Percentiles rank a stretch among this genome's conserved stretches.
phyloP scores from a whole-genome alignment of 1,284 basidiomycete genomes.

The Microbotryum lychnidis-dioicae region DNA sequence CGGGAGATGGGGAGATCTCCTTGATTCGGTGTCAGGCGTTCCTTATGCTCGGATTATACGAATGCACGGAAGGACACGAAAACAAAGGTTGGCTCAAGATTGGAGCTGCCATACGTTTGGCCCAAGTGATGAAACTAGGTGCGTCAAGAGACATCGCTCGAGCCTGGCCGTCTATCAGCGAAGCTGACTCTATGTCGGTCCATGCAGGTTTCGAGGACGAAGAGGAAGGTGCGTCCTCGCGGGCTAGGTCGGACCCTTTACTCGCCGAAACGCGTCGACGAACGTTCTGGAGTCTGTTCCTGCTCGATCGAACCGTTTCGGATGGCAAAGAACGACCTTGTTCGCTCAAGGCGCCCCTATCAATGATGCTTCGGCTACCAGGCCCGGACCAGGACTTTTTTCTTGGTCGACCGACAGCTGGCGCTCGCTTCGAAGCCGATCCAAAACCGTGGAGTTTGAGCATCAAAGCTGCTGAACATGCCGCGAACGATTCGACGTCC shows the following conservation, averaged over 20 bases:
- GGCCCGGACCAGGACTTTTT: slow-evolving; percentile 25
- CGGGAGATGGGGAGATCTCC: slow-evolving; percentile 22
- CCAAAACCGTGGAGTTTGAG: slow-evolving; percentile 23
- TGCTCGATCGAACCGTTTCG: slow-evolving; percentile 28
- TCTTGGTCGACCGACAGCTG: slow-evolving; percentile 9
- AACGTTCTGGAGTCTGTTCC: slow-evolving; percentile 31
- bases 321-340: slow-evolving; percentile 32
- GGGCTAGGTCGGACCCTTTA: slow-evolving; percentile 6
- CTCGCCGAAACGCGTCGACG: slow-evolving; percentile 23
- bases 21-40: slow-evolving; percentile 29
- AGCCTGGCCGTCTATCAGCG: too few species aligned
- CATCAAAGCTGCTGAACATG: neutral
- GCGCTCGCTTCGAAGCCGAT: slow-evolving; percentile 25
- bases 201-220: neutral
- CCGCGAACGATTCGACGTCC: slow-evolving; percentile 1
- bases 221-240: neutral
- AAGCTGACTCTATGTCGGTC: too few species aligned
- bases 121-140: slow-evolving; percentile 28
- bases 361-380: slow-evolving; percentile 25
- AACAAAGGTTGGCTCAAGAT: slow-evolving; percentile 31
- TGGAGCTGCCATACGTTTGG: slow-evolving; percentile 30
- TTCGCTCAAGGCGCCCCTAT: slow-evolving; percentile 22
- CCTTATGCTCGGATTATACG: slow-evolving; percentile 30
- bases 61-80: slow-evolving; percentile 28
- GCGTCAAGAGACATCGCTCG: slow-evolving; percentile 21